These are phyloP conservation scores for Ormosia semicastrata DNA, from an alignment of 306 rosid genomes.

Conservation along the genomic window DNA sequence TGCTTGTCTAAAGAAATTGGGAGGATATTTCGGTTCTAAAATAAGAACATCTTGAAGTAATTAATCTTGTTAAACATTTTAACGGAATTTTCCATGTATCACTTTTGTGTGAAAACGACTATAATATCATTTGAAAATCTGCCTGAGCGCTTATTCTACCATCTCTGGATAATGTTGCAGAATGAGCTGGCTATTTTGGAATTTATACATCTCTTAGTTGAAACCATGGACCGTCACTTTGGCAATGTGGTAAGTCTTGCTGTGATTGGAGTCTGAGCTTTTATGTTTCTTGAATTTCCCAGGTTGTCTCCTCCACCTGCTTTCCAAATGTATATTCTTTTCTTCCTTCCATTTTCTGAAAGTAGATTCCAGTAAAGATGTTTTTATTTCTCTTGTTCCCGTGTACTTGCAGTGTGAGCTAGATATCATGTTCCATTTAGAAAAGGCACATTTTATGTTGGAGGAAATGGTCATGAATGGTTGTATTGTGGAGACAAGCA, in stretches of 20 bases:
- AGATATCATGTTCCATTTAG: constrained; percentile 97
- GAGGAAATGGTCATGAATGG: constrained; percentile 99
- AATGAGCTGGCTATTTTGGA: constrained; percentile 94
- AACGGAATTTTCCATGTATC: not conserved
- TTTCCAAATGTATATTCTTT: not conserved
- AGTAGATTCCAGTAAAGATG: not conserved
- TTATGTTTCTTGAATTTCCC: not conserved
- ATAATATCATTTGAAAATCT: not conserved
- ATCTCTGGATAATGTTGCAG: constrained; percentile 46
- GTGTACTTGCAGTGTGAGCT: constrained; percentile 81
- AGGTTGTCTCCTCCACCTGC: not conserved
- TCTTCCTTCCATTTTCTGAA: constrained; percentile 1
- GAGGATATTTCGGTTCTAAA: not conserved
- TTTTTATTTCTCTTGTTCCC: constrained; percentile 2
- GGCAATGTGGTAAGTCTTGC: constrained; percentile 81
- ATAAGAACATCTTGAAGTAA: not conserved
- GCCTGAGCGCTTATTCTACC: not conserved
- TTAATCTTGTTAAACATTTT: not conserved
- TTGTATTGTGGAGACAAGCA: constrained; percentile 83
- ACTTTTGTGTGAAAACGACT: not conserved
- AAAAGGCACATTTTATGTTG: constrained; percentile 96
- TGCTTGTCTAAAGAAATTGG: not conserved
- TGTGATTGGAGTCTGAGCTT: not conserved
- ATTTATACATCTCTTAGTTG: constrained; percentile 90
- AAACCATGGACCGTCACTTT: constrained; percentile 96